Percentiles rank a stretch among this genome's conserved stretches.
These are phyloP conservation scores for Solanum hybrid DNA, from an alignment of 305 asterid species.

Conservation along the genomic window DNA sequence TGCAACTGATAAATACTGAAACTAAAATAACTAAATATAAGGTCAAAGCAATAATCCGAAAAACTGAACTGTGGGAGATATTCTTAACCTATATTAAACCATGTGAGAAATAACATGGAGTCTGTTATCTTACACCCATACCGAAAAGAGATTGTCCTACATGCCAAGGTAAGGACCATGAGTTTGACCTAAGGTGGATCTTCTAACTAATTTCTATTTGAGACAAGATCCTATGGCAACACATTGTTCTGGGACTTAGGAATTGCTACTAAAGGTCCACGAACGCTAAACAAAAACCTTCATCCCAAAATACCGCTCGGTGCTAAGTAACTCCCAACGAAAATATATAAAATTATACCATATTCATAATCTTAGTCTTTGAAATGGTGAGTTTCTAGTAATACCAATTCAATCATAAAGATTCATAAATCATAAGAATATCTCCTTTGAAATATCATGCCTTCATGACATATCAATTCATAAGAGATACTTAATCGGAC, in stretches of 20 bases:
- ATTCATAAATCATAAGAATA: no score
- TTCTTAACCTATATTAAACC: neutral
- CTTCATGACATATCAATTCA: neutral
- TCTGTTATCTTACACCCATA: neutral
- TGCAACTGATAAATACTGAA: neutral
- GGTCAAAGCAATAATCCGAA: neutral
- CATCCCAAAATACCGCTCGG: neutral
- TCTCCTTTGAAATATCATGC: neutral
- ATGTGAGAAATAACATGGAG: neutral
- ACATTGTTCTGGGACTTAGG: neutral
- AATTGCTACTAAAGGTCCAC: neutral
- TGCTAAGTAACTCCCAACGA: neutral
- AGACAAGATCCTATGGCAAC: neutral
- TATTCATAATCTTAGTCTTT: no score
- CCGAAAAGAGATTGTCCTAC: neutral
- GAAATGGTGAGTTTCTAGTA: neutral
- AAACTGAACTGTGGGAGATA: neutral
- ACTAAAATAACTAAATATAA: neutral
- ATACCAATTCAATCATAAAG: neutral
- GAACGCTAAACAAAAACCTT: neutral
- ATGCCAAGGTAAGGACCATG: neutral
- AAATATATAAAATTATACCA: no score
- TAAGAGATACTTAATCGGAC: neutral
- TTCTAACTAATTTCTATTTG: neutral
- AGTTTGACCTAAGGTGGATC: neutral